A percentile compares a stretch with the other conserved stretches of the same genome.
These are phyloP conservation scores for Aspergillus persii DNA, from an alignment of 2,329 filamentous ascomycete genomes.

Conservation along the genomic window DNA sequence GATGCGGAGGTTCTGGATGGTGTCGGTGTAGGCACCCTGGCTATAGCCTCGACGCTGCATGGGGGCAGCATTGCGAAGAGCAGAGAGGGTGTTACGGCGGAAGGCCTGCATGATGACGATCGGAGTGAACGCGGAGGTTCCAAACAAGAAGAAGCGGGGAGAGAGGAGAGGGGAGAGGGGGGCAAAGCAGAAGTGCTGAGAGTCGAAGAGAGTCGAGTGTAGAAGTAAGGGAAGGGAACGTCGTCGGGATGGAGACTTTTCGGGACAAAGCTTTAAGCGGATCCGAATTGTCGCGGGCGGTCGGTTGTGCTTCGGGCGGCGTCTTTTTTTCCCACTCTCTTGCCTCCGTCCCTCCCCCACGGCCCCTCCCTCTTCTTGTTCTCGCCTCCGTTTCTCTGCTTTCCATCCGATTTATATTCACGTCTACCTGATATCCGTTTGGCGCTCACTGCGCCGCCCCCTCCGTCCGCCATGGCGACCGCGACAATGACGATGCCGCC, in stretches of 20 bases:
- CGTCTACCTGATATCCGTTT: too few species aligned
- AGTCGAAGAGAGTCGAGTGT: slow-evolving; percentile 2
- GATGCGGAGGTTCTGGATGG: slow-evolving; percentile 85
- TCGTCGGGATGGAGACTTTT: slow-evolving; percentile 11
- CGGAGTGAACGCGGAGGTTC: slow-evolving; percentile 16
- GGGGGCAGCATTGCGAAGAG: slow-evolving; percentile 61
- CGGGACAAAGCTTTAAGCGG: slow-evolving; percentile 40
- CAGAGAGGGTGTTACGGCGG: slow-evolving; percentile 69
- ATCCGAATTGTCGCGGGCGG: slow-evolving; percentile 30
- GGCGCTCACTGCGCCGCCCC: neutral
- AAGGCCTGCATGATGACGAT: slow-evolving; percentile 72
- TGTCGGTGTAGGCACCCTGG: slow-evolving; percentile 67
- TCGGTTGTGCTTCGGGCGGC: slow-evolving; percentile 25
- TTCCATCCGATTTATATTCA: too few species aligned
- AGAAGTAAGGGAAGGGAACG: slow-evolving; percentile 16
- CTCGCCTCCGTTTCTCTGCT: neutral
- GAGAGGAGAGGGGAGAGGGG: slow-evolving; percentile 17
- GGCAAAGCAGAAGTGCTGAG: slow-evolving; percentile 6
- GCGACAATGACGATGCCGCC: slow-evolving; percentile 59
- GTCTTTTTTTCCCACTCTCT: neutral
- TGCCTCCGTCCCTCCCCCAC: neutral
- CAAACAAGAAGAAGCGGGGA: slow-evolving; percentile 17
- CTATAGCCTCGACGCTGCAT: slow-evolving; percentile 71
- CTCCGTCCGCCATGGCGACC: slow-evolving; percentile 56
- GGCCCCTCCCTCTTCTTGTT: neutral